A percentile compares a stretch with the other conserved stretches of the same genome.
Evolutionary conservation across 73 alveolate species (phyloP).

Genomic region (Tetrahymena elliotti): DNA sequence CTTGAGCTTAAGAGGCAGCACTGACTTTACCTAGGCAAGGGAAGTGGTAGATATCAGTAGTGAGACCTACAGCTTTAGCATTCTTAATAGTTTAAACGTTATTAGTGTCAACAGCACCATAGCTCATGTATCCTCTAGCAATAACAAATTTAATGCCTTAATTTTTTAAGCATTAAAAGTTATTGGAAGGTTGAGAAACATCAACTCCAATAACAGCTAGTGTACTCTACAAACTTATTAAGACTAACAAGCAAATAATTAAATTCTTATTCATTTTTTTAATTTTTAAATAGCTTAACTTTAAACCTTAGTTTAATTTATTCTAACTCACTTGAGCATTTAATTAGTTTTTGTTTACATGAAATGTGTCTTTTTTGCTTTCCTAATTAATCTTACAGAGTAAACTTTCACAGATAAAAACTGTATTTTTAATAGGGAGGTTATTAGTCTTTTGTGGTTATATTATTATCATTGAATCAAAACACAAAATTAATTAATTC

Average conservation of each 20-base stretch:
- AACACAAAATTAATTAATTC: not conserved
- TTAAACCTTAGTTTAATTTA: too few relatives aligned
- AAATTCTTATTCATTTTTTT: not conserved
- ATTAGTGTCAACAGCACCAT: constrained; percentile 65
- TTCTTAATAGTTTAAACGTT: constrained; percentile 43
- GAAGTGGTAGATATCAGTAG: constrained; percentile 72
- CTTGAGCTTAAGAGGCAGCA: constrained; percentile 44
- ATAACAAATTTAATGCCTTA: constrained; percentile 58
- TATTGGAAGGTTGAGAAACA: constrained; percentile 2
- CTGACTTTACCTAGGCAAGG: constrained; percentile 36
- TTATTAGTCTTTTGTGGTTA: not conserved
- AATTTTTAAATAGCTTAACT: too few relatives aligned
- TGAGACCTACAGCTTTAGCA: constrained; percentile 65
- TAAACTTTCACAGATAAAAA: not conserved
- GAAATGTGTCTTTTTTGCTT: too few relatives aligned
- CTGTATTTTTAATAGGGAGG: not conserved
- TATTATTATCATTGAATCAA: not conserved
- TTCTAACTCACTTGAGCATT: too few relatives aligned
- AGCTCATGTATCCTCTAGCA: constrained; percentile 61
- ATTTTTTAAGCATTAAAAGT: constrained; percentile 40
- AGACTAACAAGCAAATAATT: not conserved
- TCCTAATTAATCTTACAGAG: not conserved
- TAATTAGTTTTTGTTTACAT: too few relatives aligned
- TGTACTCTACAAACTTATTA: not conserved
- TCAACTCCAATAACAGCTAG: constrained; percentile 32